Percentiles rank a stretch among this genome's conserved stretches.
Conservation (phyloP, 2,329 filamentous ascomycete genomes). For the Calonectria hongkongensis region DNA sequence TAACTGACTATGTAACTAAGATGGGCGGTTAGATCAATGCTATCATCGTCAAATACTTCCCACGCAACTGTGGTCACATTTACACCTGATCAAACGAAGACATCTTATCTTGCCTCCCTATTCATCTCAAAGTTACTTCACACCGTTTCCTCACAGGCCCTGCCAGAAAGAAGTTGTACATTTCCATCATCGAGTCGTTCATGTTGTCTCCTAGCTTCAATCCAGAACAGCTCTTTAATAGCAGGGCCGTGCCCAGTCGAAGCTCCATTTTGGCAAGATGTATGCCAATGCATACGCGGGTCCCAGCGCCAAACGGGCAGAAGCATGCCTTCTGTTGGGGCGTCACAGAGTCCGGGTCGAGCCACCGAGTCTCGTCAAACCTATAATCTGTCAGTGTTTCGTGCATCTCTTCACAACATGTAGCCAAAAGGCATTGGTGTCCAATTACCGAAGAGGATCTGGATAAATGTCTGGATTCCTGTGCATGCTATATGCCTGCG, state of each 20-base stretch:
- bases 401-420: too few species aligned
- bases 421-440: too few species aligned
- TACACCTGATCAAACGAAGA: too few species aligned
- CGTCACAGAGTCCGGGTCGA: neutral
- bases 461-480: neutral
- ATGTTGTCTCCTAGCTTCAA: neutral
- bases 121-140: neutral
- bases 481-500: slow-evolving; percentile 9
- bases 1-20: too few species aligned
- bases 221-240: neutral
- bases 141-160: slow-evolving; percentile 1
- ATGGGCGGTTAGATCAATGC: too few species aligned
- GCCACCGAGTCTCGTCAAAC: slow-evolving; percentile 18
- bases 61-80: too few species aligned
- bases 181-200: slow-evolving; percentile 12
- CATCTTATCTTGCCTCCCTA: too few species aligned
- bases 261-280: slow-evolving; percentile 11
- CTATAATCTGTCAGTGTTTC: neutral
- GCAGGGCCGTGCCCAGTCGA: neutral
- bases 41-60: too few species aligned
- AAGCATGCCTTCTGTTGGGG: neutral
- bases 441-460: neutral
- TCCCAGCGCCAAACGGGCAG: slow-evolving; percentile 9
- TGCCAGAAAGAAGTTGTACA: slow-evolving; percentile 14
- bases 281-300: slow-evolving; percentile 3